Evolutionary conservation across 2,329 filamentous ascomycete genomes (phyloP).

Genomic region (Epichloe brachyelytri): DNA sequence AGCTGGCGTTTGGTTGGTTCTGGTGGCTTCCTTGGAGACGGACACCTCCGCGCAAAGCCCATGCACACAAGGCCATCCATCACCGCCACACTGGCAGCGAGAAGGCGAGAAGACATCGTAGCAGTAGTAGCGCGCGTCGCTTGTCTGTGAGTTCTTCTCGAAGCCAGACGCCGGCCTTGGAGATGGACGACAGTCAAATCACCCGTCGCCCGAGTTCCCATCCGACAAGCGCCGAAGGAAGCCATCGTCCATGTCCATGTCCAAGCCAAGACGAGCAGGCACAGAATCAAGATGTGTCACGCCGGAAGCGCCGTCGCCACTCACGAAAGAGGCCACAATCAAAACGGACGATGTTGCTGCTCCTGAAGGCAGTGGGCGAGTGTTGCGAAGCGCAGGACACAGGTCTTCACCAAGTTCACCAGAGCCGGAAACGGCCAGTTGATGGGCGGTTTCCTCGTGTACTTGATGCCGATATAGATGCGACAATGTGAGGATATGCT

Average conservation of each 20-base stretch:
- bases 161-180: slow-evolving; percentile 35
- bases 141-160: slow-evolving; percentile 39
- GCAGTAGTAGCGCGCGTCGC: slow-evolving; percentile 39
- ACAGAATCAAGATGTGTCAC: slow-evolving; percentile 40
- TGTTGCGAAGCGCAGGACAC: slow-evolving; percentile 12
- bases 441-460: background rate
- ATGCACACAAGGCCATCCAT: slow-evolving; percentile 22
- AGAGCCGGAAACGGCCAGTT: background rate
- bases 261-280: slow-evolving; percentile 29
- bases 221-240: slow-evolving; percentile 42
- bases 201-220: slow-evolving; percentile 34
- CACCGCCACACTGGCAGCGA: slow-evolving; percentile 28
- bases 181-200: slow-evolving; percentile 28
- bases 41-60: slow-evolving; percentile 18
- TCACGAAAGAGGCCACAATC: slow-evolving; percentile 34
- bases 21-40: slow-evolving; percentile 72
- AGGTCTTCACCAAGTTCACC: background rate
- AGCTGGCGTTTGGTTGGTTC: slow-evolving; percentile 57
- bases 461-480: background rate
- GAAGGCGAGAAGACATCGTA: slow-evolving; percentile 36
- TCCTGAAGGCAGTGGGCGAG: slow-evolving; percentile 10
- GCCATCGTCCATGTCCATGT: slow-evolving; percentile 22
- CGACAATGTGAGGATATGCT: background rate
- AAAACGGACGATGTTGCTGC: slow-evolving; percentile 11
- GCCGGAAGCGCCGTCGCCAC: slow-evolving; percentile 40